These are phyloP conservation scores for Naganishia liquefaciens DNA, from an alignment of 1,284 basidiomycete genomes.

Conservation along the genomic window DNA sequence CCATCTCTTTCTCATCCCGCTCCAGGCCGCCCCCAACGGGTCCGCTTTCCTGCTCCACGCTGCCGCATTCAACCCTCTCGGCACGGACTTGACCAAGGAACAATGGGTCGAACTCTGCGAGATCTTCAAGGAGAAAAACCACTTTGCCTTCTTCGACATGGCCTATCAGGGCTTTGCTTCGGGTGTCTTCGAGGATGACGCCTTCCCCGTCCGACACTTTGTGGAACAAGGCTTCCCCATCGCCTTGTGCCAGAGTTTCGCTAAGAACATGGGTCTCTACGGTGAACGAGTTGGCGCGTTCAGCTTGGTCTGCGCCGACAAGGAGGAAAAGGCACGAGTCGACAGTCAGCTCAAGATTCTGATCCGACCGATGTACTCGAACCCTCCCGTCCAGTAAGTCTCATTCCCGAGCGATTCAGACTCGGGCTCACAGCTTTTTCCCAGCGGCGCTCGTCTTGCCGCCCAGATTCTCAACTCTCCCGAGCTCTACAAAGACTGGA, in stretches of 20 bases:
- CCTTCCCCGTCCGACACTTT: conserved; percentile 93
- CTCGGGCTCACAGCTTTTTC: conserved; percentile 41
- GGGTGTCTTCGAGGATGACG: conserved; percentile 82
- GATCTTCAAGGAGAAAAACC: conserved; percentile 67
- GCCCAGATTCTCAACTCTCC: conserved; percentile 65
- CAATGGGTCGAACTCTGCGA: conserved; percentile 94
- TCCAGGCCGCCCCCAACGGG: conserved; percentile 55
- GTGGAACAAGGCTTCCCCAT: conserved; percentile 83
- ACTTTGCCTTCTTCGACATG: conserved; percentile 64
- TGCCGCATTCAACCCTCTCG: conserved; percentile 97
- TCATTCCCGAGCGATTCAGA: background rate
- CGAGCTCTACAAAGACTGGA: conserved; percentile 83
- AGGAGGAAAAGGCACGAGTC: conserved; percentile 80
- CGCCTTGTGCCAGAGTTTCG: conserved; percentile 89
- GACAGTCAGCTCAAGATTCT: conserved; percentile 95
- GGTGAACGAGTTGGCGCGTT: conserved; percentile 97
- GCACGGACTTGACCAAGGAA: conserved; percentile 88
- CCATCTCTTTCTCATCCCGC: background rate
- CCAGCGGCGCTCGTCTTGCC: conserved; percentile 83
- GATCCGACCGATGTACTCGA: conserved; percentile 97
- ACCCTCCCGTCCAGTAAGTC: conserved; percentile 79
- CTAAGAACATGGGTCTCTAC: conserved; percentile 99
- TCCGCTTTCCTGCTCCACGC: conserved; percentile 60
- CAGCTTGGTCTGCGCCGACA: conserved; percentile 71
- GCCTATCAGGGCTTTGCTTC: conserved; percentile 97